A percentile compares a stretch with the other conserved stretches of the same genome.
Conservation (phyloP, 1,284 basidiomycete species). For the Neotropicomus parvogracilis region DNA sequence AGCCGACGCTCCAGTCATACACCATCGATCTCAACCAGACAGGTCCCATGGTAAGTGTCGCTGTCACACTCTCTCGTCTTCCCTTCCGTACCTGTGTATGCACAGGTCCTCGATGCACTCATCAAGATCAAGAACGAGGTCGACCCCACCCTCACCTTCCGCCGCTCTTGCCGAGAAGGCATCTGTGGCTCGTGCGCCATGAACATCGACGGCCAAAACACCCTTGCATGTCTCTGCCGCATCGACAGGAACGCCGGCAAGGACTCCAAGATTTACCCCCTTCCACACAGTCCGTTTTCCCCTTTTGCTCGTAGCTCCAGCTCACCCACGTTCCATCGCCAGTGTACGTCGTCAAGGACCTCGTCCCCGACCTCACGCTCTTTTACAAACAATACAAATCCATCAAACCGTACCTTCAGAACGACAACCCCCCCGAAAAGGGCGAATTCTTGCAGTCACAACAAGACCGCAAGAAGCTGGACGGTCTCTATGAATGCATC, state of each 20-base stretch:
- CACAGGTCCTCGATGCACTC: slow-evolving; percentile 80
- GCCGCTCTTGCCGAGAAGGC: slow-evolving; percentile 94
- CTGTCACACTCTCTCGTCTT: background rate
- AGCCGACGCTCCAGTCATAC: slow-evolving; percentile 91
- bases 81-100: background rate
- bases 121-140: slow-evolving; percentile 99
- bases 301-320: background rate
- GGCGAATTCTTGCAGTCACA: slow-evolving; percentile 87
- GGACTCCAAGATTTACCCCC: slow-evolving; percentile 75
- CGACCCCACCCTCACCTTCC: slow-evolving; percentile 95
- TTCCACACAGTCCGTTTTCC: background rate
- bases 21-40: slow-evolving; percentile 91
- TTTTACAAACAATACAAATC: slow-evolving; percentile 99
- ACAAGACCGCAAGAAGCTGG: slow-evolving; percentile 92
- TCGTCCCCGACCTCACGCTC: slow-evolving; percentile 85
- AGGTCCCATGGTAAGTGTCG: slow-evolving; percentile 82
- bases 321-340: slow-evolving; percentile 2
- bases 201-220: slow-evolving; percentile 99
- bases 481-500: slow-evolving; percentile 97
- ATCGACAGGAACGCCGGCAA: slow-evolving; percentile 78
- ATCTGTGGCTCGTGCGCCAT: slow-evolving; percentile 99
- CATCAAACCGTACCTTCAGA: slow-evolving; percentile 93
- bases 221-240: slow-evolving; percentile 94
- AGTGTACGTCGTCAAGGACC: slow-evolving; percentile 99
- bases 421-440: slow-evolving; percentile 82